Base-by-base conservation (phyloP, 179 eudicot species). In the Spergularia azorica region DNA sequence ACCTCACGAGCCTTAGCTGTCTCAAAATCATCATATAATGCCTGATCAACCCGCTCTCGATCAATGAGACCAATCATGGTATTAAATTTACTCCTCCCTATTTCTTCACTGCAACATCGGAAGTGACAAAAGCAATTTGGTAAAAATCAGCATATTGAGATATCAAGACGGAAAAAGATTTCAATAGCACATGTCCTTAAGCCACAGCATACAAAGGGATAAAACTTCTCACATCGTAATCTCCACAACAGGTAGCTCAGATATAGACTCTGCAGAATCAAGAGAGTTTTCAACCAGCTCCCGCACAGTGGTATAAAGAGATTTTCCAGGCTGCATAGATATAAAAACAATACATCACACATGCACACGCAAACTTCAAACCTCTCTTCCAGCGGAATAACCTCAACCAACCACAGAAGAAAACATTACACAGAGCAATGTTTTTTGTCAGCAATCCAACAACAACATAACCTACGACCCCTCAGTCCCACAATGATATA, bases 231-330 rank as follows among this genome's bases (percentile, higher is more conserved):
- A 95, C 99, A 95, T 91, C 17, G 87, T 88, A 52, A 95, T 64
- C 85, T 95, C 99, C 50, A 95, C 87, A 59, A 86, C 81, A 59
- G 99, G 99, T 72, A 95, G 98, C 86, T 93, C 94, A 14, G 97
- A 84, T 78, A 95, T 90, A 12, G 99, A 87, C 84, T 95, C 99
- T 0, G 97, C 89, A 10, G 99, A 93, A 86, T 95, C 99, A 80
- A 95, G 94, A 16, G 98, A 87, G 88, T 95, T 95, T 83, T 95
- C 99, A 67, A 95, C 97, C 76, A 95, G 91, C 88, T 95, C 99
- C 82, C 99, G 84, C 75, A 95, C 97, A 50, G 99, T 95, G 54
- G 99, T 95, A 78, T 95, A 95, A 64, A 95, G 85, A 48, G 83
- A 79, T 79, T 95, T 96, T 50, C 99, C 99, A 15, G 98, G 99